Evolutionary conservation across 2,329 filamentous ascomycete species (phyloP).

Genomic region (Hypocrella siamensis): DNA sequence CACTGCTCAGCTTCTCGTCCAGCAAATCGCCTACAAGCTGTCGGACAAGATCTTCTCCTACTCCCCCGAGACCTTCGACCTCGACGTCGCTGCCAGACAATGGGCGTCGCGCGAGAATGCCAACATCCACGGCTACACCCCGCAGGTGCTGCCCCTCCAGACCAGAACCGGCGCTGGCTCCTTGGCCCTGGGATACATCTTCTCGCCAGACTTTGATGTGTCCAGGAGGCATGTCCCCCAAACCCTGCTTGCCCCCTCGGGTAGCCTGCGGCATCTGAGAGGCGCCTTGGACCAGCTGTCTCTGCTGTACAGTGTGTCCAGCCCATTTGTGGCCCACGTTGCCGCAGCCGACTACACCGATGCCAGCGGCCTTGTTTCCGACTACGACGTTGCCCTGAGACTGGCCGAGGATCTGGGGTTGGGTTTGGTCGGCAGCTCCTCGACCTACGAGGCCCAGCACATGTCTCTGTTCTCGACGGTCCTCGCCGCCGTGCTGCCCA

Average conservation of each 20-base stretch:
- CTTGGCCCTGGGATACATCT: constrained; percentile 90
- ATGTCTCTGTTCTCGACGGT: constrained; percentile 83
- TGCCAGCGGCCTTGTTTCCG: constrained; percentile 58
- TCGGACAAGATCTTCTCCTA: constrained; percentile 97
- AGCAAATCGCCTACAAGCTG: constrained; percentile 88
- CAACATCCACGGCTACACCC: constrained; percentile 72
- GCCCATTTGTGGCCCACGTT: constrained; percentile 83
- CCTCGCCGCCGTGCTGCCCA: constrained; percentile 63
- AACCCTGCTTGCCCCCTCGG: constrained; percentile 73
- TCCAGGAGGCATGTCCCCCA: constrained; percentile 85
- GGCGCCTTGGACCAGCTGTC: constrained; percentile 82
- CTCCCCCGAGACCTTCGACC: constrained; percentile 83
- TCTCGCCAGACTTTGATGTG: constrained; percentile 91
- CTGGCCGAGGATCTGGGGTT: constrained; percentile 82
- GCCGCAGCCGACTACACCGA: constrained; percentile 76
- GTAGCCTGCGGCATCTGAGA: constrained; percentile 66
- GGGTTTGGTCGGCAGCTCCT: constrained; percentile 70
- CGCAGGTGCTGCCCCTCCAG: constrained; percentile 66
- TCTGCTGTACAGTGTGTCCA: constrained; percentile 79
- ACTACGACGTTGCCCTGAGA: constrained; percentile 69
- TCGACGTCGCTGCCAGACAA: constrained; percentile 66
- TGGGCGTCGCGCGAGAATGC: constrained; percentile 57
- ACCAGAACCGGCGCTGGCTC: constrained; percentile 79
- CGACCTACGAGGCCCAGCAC: constrained; percentile 85
- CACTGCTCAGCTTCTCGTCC: constrained; percentile 82